These are phyloP conservation scores for Nitzschia putrida DNA, from an alignment of 108 stramenopile genomes.

Conservation along the genomic window DNA sequence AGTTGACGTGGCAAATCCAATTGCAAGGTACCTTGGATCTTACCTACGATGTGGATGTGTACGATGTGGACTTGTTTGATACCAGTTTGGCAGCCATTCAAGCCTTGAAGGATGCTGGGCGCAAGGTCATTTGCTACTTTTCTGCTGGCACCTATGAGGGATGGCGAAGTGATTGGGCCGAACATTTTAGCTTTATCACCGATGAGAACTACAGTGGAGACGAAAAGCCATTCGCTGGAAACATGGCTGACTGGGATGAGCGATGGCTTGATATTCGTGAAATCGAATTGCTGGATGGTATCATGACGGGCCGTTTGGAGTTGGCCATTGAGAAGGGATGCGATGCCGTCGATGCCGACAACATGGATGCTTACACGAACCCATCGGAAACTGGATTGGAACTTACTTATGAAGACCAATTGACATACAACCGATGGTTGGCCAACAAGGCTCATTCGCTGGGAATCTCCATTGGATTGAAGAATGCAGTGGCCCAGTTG, in stretches of 20 bases:
- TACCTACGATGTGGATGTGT: neutral
- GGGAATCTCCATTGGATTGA: neutral
- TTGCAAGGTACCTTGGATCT: neutral
- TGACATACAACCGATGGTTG: neutral
- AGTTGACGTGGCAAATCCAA: neutral
- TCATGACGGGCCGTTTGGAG: neutral
- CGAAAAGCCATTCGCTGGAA: neutral
- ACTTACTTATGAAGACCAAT: neutral
- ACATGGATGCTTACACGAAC: neutral
- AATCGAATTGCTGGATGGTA: neutral
- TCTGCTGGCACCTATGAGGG: neutral
- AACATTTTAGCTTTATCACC: neutral
- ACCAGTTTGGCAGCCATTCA: neutral
- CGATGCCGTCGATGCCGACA: neutral
- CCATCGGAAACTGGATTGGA: neutral
- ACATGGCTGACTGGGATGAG: neutral
- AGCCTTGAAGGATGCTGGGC: neutral
- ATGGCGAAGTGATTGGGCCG: neutral
- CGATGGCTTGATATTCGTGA: neutral
- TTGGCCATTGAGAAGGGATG: neutral
- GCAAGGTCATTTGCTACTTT: conserved; percentile 9
- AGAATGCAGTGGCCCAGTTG: neutral
- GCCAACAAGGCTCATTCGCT: neutral
- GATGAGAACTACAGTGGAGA: neutral
- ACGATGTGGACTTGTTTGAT: neutral